Evolutionary conservation across 75 land plant species (phyloP).

Genomic region (Larix kaempferi): DNA sequence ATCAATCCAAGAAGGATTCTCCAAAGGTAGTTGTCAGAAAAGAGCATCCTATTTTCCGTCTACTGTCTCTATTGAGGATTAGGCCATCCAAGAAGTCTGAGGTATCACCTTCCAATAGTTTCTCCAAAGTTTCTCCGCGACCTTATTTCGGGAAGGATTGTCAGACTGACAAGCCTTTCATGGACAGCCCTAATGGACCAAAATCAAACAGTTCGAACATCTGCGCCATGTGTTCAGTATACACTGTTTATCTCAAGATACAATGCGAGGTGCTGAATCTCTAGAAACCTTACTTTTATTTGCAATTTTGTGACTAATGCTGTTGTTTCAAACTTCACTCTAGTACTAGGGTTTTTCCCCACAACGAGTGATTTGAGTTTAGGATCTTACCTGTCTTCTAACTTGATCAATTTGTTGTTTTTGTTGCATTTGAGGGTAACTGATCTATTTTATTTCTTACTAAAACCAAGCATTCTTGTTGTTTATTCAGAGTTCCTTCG

Average conservation of each 20-base stretch:
- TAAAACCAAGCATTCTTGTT: no score
- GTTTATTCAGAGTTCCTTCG: no score
- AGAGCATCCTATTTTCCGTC: not conserved
- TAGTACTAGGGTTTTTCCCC: no score
- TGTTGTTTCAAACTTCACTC: no score
- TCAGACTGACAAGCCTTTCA: not conserved
- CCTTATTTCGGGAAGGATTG: not conserved
- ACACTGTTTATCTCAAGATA: slow-evolving; percentile 7
- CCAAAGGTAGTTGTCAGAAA: not conserved
- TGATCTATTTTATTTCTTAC: no score
- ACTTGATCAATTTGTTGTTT: no score
- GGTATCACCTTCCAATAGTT: slow-evolving; percentile 8
- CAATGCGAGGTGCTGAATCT: slow-evolving; percentile 4
- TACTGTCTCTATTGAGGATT: not conserved
- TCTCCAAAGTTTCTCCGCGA: slow-evolving; percentile 6
- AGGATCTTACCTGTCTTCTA: no score
- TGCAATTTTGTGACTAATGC: no score
- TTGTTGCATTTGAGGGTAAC: no score
- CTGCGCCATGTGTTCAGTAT: not conserved
- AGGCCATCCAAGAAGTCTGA: slow-evolving; percentile 8
- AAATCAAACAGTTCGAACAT: not conserved
- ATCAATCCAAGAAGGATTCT: not conserved
- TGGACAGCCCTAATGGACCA: not conserved
- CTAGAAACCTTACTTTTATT: no score
- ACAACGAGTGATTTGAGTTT: no score